phyloP scores from a whole-genome alignment of 495 filamentous ascomycete genomes.

The Neurospora pannonica region DNA sequence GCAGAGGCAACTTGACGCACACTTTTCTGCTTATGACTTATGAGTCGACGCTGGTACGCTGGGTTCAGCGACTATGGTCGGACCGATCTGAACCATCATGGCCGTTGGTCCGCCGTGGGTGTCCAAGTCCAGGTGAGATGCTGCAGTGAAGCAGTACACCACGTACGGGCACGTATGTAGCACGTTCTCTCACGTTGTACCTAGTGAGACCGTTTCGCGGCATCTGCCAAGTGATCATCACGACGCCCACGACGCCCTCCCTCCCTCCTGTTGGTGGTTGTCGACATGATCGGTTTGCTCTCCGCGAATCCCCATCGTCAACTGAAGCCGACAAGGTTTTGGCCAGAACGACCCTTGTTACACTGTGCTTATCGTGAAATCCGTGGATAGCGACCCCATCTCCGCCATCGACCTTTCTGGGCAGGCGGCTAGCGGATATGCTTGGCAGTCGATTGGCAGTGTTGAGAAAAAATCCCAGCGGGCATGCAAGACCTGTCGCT shows the following conservation, averaged over 20 bases:
- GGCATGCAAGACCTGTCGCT: neutral
- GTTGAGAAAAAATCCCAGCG: neutral
- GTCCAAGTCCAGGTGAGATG: neutral
- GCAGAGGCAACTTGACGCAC: neutral
- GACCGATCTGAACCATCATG: neutral
- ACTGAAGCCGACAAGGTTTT: neutral
- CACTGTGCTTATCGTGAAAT: neutral
- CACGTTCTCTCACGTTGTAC: neutral
- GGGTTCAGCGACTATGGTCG: neutral
- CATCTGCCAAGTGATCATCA: neutral
- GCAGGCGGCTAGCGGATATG: neutral
- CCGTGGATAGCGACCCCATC: neutral
- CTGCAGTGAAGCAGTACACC: neutral
- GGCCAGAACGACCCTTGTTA: neutral
- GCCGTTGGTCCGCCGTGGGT: neutral
- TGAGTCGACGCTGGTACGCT: neutral
- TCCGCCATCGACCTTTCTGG: neutral
- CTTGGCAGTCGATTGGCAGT: neutral
- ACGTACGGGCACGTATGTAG: neutral
- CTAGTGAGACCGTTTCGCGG: neutral
- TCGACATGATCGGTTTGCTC: neutral
- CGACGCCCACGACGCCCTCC: neutral
- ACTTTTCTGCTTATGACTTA: neutral
- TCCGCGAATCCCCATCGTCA: neutral
- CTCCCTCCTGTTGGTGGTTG: neutral